Evolutionary conservation across 2,329 filamentous ascomycete species (phyloP).

Genomic region (Ophiostoma perfectum): DNA sequence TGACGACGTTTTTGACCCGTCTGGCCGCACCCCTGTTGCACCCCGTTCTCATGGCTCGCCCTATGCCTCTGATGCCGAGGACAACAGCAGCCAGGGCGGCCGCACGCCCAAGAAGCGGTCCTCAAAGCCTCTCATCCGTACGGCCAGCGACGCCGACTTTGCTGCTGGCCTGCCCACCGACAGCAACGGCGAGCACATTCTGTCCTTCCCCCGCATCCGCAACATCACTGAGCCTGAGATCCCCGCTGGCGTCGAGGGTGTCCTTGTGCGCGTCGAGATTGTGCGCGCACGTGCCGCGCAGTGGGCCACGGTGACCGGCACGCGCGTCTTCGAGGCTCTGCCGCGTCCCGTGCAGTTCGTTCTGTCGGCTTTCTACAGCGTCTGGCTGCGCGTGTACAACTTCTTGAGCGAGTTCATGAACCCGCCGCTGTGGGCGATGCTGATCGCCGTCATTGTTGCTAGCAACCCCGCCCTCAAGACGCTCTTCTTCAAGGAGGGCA

Average conservation of each 20-base stretch:
- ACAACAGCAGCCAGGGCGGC: slow-evolving; percentile 28
- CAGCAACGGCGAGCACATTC: slow-evolving; percentile 44
- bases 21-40: slow-evolving; percentile 51
- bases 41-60: slow-evolving; percentile 47
- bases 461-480: slow-evolving; percentile 77
- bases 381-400: slow-evolving; percentile 41
- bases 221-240: slow-evolving; percentile 40
- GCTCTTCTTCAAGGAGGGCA: slow-evolving; percentile 81
- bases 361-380: slow-evolving; percentile 32
- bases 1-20: slow-evolving; percentile 47
- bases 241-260: slow-evolving; percentile 40
- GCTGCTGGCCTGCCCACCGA: slow-evolving; percentile 30
- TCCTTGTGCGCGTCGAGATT: slow-evolving; percentile 36
- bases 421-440: slow-evolving; percentile 95
- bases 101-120: slow-evolving; percentile 29
- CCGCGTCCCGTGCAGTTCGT: slow-evolving; percentile 39
- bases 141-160: slow-evolving; percentile 28
- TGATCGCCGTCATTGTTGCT: slow-evolving; percentile 82
- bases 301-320: slow-evolving; percentile 22
- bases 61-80: slow-evolving; percentile 46
- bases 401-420: slow-evolving; percentile 96
- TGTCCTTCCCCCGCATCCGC: slow-evolving; percentile 56
- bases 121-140: slow-evolving; percentile 31
- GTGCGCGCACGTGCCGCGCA: slow-evolving; percentile 24
- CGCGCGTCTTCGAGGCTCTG: slow-evolving; percentile 35